phyloP scores from a whole-genome alignment of 2,329 filamentous ascomycete genomes.

The Colletotrichum paranaense region DNA sequence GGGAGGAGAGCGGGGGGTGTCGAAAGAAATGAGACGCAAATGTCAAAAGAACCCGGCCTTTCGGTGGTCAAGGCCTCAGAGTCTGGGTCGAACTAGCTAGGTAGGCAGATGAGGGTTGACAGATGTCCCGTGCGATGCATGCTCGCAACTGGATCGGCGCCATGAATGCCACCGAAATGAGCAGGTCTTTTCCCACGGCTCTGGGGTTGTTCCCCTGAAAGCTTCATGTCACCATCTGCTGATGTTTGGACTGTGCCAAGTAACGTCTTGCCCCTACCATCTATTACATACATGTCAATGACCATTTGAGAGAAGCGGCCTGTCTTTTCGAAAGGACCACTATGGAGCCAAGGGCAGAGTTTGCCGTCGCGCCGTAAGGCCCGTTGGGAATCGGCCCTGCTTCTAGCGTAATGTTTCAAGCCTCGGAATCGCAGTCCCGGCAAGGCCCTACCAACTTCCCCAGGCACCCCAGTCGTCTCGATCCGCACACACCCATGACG shows the following conservation, averaged over 20 bases:
- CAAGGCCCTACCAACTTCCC: not conserved
- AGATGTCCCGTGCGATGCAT: not conserved
- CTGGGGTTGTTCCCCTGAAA: not conserved
- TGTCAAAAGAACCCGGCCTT: not conserved
- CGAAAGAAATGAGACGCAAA: not conserved
- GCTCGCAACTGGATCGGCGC: not conserved
- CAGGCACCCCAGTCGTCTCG: not conserved
- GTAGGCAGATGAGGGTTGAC: not conserved
- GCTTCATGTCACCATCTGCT: not conserved
- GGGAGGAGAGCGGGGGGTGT: not conserved
- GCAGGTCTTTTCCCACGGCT: not conserved
- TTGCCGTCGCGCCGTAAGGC: not conserved
- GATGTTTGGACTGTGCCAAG: not conserved
- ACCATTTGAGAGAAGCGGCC: not conserved
- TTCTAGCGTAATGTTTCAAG: not conserved
- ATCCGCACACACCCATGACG: not conserved
- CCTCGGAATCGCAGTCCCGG: not conserved
- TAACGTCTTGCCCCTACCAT: not conserved
- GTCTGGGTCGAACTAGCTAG: not conserved
- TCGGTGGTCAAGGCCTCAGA: not conserved
- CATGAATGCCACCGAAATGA: slow-evolving; percentile 1
- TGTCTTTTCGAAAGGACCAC: not conserved
- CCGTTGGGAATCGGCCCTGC: not conserved
- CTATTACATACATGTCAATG: not conserved
- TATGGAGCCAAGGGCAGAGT: not conserved